Evolutionary conservation across 345 rosid species (phyloP).

Genomic region (Salix udensis): DNA sequence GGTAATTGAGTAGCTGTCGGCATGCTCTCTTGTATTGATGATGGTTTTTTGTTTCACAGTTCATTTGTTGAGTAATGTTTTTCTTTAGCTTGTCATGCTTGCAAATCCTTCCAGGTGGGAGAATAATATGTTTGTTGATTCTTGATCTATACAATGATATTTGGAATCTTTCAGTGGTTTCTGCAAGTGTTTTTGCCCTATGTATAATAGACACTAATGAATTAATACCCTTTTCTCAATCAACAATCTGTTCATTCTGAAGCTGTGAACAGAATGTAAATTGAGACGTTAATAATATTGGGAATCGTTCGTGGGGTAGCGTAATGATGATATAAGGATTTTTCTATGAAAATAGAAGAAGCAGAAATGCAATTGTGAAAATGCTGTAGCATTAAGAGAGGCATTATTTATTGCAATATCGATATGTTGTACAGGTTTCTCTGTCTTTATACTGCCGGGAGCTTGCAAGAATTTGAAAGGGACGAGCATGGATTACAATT

Average conservation of each 20-base stretch:
- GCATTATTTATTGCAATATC: no score
- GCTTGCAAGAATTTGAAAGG: not conserved
- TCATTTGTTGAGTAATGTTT: no score
- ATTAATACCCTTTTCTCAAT: not conserved
- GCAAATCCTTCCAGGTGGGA: not conserved
- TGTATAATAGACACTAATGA: not conserved
- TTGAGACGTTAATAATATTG: not conserved
- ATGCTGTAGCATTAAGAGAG: not conserved
- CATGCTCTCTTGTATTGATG: not conserved
- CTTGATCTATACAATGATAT: not conserved
- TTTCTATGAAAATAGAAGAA: not conserved
- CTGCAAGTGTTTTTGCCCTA: not conserved
- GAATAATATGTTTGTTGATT: not conserved
- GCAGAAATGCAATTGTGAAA: not conserved
- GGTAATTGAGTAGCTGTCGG: constrained; percentile 2
- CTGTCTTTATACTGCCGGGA: not conserved
- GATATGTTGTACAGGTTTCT: no score
- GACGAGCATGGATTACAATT: not conserved
- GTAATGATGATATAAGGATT: not conserved
- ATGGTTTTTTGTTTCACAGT: no score
- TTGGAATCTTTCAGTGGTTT: not conserved
- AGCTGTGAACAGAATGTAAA: not conserved
- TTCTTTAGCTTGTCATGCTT: not conserved
- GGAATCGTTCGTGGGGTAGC: not conserved
- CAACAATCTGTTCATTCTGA: not conserved